phyloP scores from a whole-genome alignment of 2,329 filamentous ascomycete species.

The Apiospora malaysiana region DNA sequence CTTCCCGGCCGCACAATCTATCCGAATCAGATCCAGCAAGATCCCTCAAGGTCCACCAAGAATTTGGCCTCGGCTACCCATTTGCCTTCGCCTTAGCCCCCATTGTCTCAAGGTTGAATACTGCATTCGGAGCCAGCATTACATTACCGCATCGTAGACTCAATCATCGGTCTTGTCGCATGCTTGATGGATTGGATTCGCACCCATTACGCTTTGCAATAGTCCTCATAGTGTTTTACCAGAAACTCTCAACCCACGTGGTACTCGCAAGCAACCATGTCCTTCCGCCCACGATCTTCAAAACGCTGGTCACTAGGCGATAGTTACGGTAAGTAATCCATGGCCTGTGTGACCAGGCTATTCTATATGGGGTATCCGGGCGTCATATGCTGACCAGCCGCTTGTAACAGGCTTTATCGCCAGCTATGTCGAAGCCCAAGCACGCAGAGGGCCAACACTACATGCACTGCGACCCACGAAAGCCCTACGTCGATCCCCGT shows the following conservation, averaged over 20 bases:
- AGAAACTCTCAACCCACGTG: not conserved
- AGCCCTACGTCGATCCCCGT: not conserved
- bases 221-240: slow-evolving; percentile 1
- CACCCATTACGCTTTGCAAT: slow-evolving; percentile 10
- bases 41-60: not conserved
- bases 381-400: slow-evolving; percentile 19
- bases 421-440: slow-evolving; percentile 36
- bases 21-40: not conserved
- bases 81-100: not conserved
- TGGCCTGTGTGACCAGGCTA: not conserved
- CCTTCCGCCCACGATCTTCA: slow-evolving; percentile 31
- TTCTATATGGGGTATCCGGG: not conserved
- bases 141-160: not conserved
- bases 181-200: not conserved
- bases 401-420: slow-evolving; percentile 39
- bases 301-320: slow-evolving; percentile 41
- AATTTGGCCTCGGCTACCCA: not conserved
- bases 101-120: not conserved
- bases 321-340: slow-evolving; percentile 38
- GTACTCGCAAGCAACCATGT: slow-evolving; percentile 29
- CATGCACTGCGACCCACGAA: slow-evolving; percentile 21
- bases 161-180: not conserved
- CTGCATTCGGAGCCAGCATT: not conserved
- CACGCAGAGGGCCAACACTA: slow-evolving; percentile 23
- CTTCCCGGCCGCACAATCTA: not conserved